Base-by-base conservation (phyloP, 2,329 filamentous ascomycete species). In the Apiospora koreana region DNA sequence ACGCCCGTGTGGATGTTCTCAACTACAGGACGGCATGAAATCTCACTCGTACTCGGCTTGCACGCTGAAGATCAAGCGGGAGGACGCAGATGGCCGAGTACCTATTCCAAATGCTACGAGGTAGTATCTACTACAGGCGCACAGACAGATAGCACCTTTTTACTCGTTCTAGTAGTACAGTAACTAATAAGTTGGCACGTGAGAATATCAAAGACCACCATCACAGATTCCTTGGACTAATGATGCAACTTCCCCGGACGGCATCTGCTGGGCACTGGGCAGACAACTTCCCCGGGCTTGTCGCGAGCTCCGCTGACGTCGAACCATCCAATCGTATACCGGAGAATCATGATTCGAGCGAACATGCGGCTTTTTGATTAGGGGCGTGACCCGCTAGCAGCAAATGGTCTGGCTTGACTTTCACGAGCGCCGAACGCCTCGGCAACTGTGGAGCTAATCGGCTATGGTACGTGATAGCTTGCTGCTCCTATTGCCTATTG, bases 361-460 rank as follows among this genome's bases (percentile, higher is more conserved):
- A 62, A 62, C 54, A 62, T 62, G 54, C 54, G 54, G 54, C 54
- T 62, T 62, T 62, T 62, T 62, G 54, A 62, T n/a, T 38, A 28
- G 54, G 54, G 54, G 54, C 54, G 54, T 62, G 54, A 38, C 31
- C 54, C 31, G 54, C 31, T 38, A 18, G 28, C 54, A 43, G 65
- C 31, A 7, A 23, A 38, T 50, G 46, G 46, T 12, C 21, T 35
- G 65, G 25, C 35, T 54, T 54, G 46, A 28, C 46, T 68, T 58
- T 68, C 67, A 68, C 67, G 35, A 58, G 67, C 38, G 45, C 46
- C 43, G 43, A 68, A 58, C 46, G 69, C 70, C 70, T 69, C 68
- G 70, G 70, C 41, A 69, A 71, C 41, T n/a, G 54, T 62, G 54
- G 28, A 62, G 54, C 54, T 62, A 38, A 18, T 38, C 54, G 54